phyloP scores from a whole-genome alignment of 2,329 filamentous ascomycete species.

The Fusarium penzigii region DNA sequence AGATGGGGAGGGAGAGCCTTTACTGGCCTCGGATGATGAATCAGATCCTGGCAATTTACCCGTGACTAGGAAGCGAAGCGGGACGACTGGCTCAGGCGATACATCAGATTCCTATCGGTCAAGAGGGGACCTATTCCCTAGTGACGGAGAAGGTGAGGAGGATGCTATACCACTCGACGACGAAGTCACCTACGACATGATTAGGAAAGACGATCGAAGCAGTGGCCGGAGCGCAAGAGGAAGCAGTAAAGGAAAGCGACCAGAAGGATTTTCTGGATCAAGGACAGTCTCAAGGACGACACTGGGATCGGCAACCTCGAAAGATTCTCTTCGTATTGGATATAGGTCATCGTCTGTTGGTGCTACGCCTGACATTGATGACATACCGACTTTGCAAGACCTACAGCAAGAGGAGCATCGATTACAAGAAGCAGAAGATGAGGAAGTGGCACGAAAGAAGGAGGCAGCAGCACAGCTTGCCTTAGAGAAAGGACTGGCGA shows the following conservation, averaged over 20 bases:
- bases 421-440: slow-evolving; percentile 53
- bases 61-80: slow-evolving; percentile 62
- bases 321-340: slow-evolving; percentile 30
- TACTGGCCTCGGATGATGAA: slow-evolving; percentile 52
- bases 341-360: slow-evolving; percentile 32
- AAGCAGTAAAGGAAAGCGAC: slow-evolving; percentile 61
- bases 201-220: slow-evolving; percentile 73
- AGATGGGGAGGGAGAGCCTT: slow-evolving; percentile 65
- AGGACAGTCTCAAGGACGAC: slow-evolving; percentile 52
- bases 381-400: slow-evolving; percentile 51
- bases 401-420: slow-evolving; percentile 55
- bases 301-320: slow-evolving; percentile 45
- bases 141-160: slow-evolving; percentile 81
- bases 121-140: slow-evolving; percentile 86
- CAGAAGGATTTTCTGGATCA: slow-evolving; percentile 32
- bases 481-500: slow-evolving; percentile 47
- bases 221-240: slow-evolving; percentile 60
- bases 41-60: slow-evolving; percentile 32
- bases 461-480: slow-evolving; percentile 55
- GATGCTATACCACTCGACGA: slow-evolving; percentile 92
- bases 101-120: slow-evolving; percentile 87
- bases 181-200: slow-evolving; percentile 83
- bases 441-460: slow-evolving; percentile 53
- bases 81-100: slow-evolving; percentile 75
- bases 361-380: slow-evolving; percentile 38